Evolutionary conservation across 306 rosid genomes (phyloP).

Genomic region (Senna siamea): DNA sequence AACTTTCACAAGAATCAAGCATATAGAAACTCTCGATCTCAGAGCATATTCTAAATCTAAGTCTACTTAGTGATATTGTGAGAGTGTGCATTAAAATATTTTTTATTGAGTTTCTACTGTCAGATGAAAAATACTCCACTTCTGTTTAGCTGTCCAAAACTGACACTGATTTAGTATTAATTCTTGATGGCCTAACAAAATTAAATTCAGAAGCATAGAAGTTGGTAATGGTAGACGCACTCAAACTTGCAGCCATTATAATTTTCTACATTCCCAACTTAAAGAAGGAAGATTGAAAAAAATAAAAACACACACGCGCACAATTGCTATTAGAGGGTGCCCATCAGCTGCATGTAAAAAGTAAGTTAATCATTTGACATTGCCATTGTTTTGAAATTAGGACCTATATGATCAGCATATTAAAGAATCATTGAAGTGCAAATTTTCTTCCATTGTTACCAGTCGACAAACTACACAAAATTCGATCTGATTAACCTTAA

Average conservation of each 20-base stretch:
- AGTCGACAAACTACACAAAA: no score
- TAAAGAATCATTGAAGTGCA: background rate
- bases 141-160: slow-evolving; percentile 3
- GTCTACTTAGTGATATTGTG: background rate
- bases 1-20: slow-evolving; percentile 13
- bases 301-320: no score
- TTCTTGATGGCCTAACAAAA: slow-evolving; percentile 2
- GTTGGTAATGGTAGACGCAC: background rate
- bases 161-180: slow-evolving; percentile 26
- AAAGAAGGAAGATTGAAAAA: no score
- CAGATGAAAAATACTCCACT: background rate
- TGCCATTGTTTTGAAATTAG: slow-evolving; percentile 8
- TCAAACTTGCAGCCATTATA: background rate
- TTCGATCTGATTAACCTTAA: background rate
- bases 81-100: background rate
- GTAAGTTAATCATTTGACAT: slow-evolving; percentile 22
- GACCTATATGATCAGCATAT: slow-evolving; percentile 18
- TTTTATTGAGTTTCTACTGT: slow-evolving; percentile 1
- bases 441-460: slow-evolving; percentile 3
- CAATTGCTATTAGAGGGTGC: background rate
- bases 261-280: background rate
- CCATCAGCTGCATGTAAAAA: slow-evolving; percentile 14
- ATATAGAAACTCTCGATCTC: background rate
- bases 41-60: slow-evolving; percentile 19
- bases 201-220: slow-evolving; percentile 2